Percentiles rank a stretch among this genome's conserved stretches.
Conservation (phyloP, 2,329 filamentous ascomycete genomes). For the Calonectria pseudoturangicola region DNA sequence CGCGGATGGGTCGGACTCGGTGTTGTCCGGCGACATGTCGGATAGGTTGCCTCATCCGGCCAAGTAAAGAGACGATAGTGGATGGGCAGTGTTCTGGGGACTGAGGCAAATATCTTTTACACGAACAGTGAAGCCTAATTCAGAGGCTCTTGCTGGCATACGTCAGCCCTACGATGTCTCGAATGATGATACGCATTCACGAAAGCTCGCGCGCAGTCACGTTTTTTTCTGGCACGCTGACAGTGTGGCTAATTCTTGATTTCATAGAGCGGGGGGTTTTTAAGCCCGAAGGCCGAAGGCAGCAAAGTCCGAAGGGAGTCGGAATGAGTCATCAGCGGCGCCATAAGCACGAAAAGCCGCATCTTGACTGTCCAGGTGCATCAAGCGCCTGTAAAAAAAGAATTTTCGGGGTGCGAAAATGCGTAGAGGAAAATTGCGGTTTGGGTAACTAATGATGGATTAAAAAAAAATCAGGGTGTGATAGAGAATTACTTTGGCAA, state of each 20-base stretch:
- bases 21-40: slow-evolving; percentile 50
- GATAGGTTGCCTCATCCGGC: slow-evolving; percentile 44
- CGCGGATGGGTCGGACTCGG: slow-evolving; percentile 48
- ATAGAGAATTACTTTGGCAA: background rate
- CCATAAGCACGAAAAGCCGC: slow-evolving; percentile 36
- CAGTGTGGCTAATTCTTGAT: slow-evolving; percentile 37
- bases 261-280: slow-evolving; percentile 44
- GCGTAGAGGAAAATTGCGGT: background rate
- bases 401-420: background rate
- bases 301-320: slow-evolving; percentile 45
- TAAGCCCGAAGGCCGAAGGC: slow-evolving; percentile 52
- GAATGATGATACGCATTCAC: slow-evolving; percentile 38
- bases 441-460: background rate
- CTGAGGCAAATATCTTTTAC: slow-evolving; percentile 23
- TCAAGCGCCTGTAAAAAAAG: background rate
- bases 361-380: slow-evolving; percentile 5
- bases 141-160: slow-evolving; percentile 28
- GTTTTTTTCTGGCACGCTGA: slow-evolving; percentile 40
- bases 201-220: slow-evolving; percentile 44
- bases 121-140: slow-evolving; percentile 29
- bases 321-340: slow-evolving; percentile 46
- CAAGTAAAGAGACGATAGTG: slow-evolving; percentile 27
- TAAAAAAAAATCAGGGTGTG: background rate
- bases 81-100: slow-evolving; percentile 7
- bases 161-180: slow-evolving; percentile 40